Evolutionary conservation across 352 stramenopile genomes (phyloP), one percentile per base, ranked within the genome.

Genomic region (Phytophthora rubi): DNA sequence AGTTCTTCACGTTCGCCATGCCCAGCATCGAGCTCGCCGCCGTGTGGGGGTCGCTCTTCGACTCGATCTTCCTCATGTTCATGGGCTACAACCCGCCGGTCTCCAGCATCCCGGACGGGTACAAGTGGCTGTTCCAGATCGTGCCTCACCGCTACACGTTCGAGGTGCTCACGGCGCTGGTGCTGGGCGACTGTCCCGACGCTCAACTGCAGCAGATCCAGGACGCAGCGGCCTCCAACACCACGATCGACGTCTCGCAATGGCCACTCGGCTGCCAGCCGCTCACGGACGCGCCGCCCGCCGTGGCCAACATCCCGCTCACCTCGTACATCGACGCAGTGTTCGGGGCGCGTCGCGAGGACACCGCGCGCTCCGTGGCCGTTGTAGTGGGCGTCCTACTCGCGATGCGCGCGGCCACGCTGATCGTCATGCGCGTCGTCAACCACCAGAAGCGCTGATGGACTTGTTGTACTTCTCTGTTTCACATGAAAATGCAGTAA

Each of bases 1-100:
- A 86, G 63, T 80, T 94, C 63, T 85, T 97, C 48, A 85, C 89
- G 56, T 81, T 86, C 37, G 60, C 71, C 12, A 73, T 88, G 55
- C 78, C 84, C 15, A 84, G 28, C 33, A 71, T 85, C 45, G 67
- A 87, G 53, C 63, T 86, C 12, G 84, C 84, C 7, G 76, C 74
- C 26, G 72, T 83, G 4, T 72, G 72, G 52, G 78, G 75, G 1
- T 70, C 78, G 7, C 69, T 86, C 21, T 70, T 85, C 15, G 75
- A 85, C 70, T 80, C 78, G 16, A 73, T 90, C 53, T 79, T 83
- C n/a, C 68, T 89, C 55, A 81, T 86, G 73, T 81, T 89, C 62
- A 83, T 81, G 69, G 79, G 81, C 21, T 80, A 79, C 67, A 82
- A 82, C 39, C 78, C 76, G 35, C 76, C 81, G 18, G 68, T 70